Percentiles rank a stretch among this genome's conserved stretches.
Conservation (phyloP, 2,329 filamentous ascomycete species). For the Monilinia fructicola region DNA sequence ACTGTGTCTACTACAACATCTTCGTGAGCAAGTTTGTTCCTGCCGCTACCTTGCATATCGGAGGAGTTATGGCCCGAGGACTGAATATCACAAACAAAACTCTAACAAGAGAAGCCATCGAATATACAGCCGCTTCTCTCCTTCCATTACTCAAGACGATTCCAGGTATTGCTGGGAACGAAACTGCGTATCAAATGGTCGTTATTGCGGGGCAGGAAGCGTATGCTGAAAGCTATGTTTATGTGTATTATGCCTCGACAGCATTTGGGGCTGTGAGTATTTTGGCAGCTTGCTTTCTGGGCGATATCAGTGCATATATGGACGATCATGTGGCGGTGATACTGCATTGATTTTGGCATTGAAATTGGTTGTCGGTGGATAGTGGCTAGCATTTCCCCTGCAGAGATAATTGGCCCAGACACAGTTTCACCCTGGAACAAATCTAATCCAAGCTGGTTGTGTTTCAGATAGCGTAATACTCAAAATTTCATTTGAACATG, state of each 20-base stretch:
- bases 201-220: slow-evolving; percentile 50
- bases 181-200: slow-evolving; percentile 50
- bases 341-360: slow-evolving; percentile 3
- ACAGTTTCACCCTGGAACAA: neutral
- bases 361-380: neutral
- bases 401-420: neutral
- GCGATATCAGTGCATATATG: slow-evolving; percentile 54
- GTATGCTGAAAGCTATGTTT: slow-evolving; percentile 23
- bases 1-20: slow-evolving; percentile 56
- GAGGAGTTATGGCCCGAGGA: slow-evolving; percentile 39
- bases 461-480: neutral
- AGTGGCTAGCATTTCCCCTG: neutral
- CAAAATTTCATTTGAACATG: neutral
- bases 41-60: slow-evolving; percentile 28
- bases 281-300: slow-evolving; percentile 56
- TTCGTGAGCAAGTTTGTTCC: slow-evolving; percentile 47
- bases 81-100: slow-evolving; percentile 47
- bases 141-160: slow-evolving; percentile 44
- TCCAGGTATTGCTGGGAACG: slow-evolving; percentile 47
- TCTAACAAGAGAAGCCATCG: slow-evolving; percentile 49
- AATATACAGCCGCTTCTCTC: slow-evolving; percentile 28
- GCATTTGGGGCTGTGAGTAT: slow-evolving; percentile 58
- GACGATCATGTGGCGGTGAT: slow-evolving; percentile 26
- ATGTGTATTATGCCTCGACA: slow-evolving; percentile 49
- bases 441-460: neutral